A percentile compares a stretch with the other conserved stretches of the same genome.
Conservation (phyloP, 495 filamentous ascomycete species). For the Delitschia confertaspora region DNA sequence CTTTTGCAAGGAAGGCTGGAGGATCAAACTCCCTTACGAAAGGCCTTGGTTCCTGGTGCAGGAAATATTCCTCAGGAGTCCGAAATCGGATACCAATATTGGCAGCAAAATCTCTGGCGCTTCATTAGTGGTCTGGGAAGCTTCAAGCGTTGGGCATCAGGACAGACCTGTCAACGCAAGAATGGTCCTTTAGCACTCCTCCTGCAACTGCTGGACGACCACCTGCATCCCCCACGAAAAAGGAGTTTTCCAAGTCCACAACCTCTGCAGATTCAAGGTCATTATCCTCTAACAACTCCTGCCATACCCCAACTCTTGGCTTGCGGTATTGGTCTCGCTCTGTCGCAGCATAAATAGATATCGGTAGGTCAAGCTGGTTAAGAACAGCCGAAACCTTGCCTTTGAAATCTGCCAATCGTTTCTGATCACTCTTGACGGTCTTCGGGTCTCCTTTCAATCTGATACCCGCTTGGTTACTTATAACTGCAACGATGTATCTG, state of each 20-base stretch:
- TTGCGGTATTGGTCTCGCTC: conserved; percentile 74
- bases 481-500: conserved; percentile 68
- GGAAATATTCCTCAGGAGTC: conserved; percentile 88
- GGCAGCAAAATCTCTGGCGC: conserved; percentile 59
- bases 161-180: conserved; percentile 66
- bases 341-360: conserved; percentile 78
- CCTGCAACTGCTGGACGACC: conserved; percentile 39
- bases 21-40: conserved; percentile 64
- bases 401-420: conserved; percentile 67
- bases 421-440: conserved; percentile 51
- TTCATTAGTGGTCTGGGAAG: conserved; percentile 15
- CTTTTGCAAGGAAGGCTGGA: conserved; percentile 38
- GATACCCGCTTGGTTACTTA: conserved; percentile 84
- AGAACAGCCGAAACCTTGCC: conserved; percentile 63
- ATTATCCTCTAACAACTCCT: conserved; percentile 65
- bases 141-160: background rate
- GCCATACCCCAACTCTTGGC: conserved; percentile 84
- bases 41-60: conserved; percentile 51
- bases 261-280: conserved; percentile 52
- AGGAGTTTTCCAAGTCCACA: conserved; percentile 56
- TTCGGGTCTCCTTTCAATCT: conserved; percentile 65
- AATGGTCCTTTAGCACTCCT: conserved; percentile 50
- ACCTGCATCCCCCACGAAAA: conserved; percentile 90
- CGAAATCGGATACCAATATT: conserved; percentile 73
- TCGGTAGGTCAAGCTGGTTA: conserved; percentile 61